Percentiles rank a stretch among this genome's conserved stretches.
Conservation (phyloP, 192 early-diverging fungal species). For the Gonapodya sp. region DNA sequence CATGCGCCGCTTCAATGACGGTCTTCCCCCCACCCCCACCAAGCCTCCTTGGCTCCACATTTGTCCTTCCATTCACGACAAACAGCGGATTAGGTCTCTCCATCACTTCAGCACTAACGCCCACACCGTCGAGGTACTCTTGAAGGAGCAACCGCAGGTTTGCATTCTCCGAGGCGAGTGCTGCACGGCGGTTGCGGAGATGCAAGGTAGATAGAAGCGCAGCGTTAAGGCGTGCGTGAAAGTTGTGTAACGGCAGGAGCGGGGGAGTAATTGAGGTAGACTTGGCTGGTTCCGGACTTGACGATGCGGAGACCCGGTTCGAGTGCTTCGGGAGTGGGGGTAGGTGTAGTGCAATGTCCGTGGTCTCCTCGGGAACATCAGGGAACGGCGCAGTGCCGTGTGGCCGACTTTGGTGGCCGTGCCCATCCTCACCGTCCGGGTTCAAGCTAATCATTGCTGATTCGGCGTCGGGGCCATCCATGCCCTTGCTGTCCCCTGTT, state of each 20-base stretch:
- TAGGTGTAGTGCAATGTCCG: background rate
- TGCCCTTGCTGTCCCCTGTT: background rate
- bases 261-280: background rate
- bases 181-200: slow-evolving; percentile 30
- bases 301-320: background rate
- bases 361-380: background rate
- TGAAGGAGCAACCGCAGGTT: slow-evolving; percentile 39
- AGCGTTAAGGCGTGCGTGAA: slow-evolving; percentile 52
- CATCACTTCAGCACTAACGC: slow-evolving; percentile 37
- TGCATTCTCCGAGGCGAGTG: slow-evolving; percentile 38
- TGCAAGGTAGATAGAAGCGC: slow-evolving; percentile 38
- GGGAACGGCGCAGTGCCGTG: background rate
- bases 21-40: background rate
- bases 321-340: background rate
- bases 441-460: background rate
- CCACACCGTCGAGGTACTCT: slow-evolving; percentile 53
- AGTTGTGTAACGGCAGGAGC: slow-evolving; percentile 35
- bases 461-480: background rate
- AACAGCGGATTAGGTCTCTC: slow-evolving; percentile 41
- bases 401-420: background rate
- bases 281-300: too few relatives aligned
- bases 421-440: background rate
- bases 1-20: background rate
- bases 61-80: slow-evolving; percentile 41
- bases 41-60: slow-evolving; percentile 1